These are phyloP conservation scores for Hymenoscyphus scutula DNA, from an alignment of 2,329 filamentous ascomycete species.

Conservation along the genomic window DNA sequence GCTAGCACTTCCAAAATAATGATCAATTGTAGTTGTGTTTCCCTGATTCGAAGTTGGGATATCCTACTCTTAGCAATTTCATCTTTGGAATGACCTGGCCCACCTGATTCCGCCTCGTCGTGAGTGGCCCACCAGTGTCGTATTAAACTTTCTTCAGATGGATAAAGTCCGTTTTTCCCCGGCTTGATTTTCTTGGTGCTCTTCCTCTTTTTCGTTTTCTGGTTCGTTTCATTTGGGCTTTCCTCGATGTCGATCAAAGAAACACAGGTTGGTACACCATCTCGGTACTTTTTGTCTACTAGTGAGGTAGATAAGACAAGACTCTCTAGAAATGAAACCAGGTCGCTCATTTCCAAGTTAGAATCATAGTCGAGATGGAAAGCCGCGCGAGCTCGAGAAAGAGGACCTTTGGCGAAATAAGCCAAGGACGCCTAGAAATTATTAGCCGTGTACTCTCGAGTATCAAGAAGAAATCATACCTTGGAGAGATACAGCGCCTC, in stretches of 20 bases:
- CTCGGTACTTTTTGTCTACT: slow-evolving; percentile 78
- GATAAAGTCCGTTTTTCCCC: slow-evolving; percentile 67
- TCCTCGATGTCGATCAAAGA: slow-evolving; percentile 52
- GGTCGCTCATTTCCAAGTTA: slow-evolving; percentile 58
- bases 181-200: slow-evolving; percentile 64
- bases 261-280: slow-evolving; percentile 63
- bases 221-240: slow-evolving; percentile 45
- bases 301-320: slow-evolving; percentile 64
- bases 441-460: slow-evolving; percentile 36
- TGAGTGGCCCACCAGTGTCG: slow-evolving; percentile 69
- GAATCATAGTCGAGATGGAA: slow-evolving; percentile 64
- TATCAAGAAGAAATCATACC: slow-evolving; percentile 40
- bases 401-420: slow-evolving; percentile 79
- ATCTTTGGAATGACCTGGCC: slow-evolving; percentile 44
- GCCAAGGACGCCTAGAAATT: slow-evolving; percentile 66
- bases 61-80: slow-evolving; percentile 58
- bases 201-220: slow-evolving; percentile 45
- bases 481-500: slow-evolving; percentile 62
- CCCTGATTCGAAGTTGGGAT: slow-evolving; percentile 67
- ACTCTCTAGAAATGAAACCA: slow-evolving; percentile 66
- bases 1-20: slow-evolving; percentile 74
- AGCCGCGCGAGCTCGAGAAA: slow-evolving; percentile 70
- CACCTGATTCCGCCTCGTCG: slow-evolving; percentile 49
- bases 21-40: slow-evolving; percentile 79
- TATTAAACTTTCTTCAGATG: slow-evolving; percentile 62